phyloP scores from a whole-genome alignment of 2,329 filamentous ascomycete species.

The Pleomassaria siparia region DNA sequence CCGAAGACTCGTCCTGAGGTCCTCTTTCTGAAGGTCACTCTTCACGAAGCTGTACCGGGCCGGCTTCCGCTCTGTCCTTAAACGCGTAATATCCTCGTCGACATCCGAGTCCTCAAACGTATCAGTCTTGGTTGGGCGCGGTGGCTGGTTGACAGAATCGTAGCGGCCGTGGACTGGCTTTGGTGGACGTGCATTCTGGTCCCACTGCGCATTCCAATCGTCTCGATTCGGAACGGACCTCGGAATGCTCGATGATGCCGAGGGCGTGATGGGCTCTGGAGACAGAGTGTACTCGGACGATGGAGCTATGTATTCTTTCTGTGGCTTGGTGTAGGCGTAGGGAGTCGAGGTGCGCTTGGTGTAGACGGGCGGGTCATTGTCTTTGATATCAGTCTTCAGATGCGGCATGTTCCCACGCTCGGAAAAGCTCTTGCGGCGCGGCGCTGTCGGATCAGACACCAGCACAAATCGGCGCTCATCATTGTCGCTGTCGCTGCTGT shows the following conservation, averaged over 20 bases:
- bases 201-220: conserved; percentile 12
- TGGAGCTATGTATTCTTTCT: conserved; percentile 32
- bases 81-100: conserved; percentile 29
- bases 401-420: conserved; percentile 38
- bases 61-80: conserved; percentile 36
- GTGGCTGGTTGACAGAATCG: conserved; percentile 23
- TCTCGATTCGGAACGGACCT: conserved; percentile 25
- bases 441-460: conserved; percentile 42
- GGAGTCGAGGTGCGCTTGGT: conserved; percentile 47
- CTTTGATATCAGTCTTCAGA: conserved; percentile 35
- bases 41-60: conserved; percentile 45
- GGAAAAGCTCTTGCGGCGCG: conserved; percentile 32
- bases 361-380: conserved; percentile 41
- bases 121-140: conserved; percentile 19
- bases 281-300: conserved; percentile 50
- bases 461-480: conserved; percentile 68
- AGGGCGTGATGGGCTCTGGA: conserved; percentile 51
- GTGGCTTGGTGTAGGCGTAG: conserved; percentile 47
- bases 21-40: conserved; percentile 38
- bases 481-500: conserved; percentile 40
- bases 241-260: conserved; percentile 26
- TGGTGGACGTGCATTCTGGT: conserved; percentile 31
- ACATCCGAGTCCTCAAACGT: conserved; percentile 37
- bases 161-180: conserved; percentile 29
- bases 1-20: conserved; percentile 29